phyloP scores from a whole-genome alignment of 148 eudicot genomes.

The Persicaria tinctoria region DNA sequence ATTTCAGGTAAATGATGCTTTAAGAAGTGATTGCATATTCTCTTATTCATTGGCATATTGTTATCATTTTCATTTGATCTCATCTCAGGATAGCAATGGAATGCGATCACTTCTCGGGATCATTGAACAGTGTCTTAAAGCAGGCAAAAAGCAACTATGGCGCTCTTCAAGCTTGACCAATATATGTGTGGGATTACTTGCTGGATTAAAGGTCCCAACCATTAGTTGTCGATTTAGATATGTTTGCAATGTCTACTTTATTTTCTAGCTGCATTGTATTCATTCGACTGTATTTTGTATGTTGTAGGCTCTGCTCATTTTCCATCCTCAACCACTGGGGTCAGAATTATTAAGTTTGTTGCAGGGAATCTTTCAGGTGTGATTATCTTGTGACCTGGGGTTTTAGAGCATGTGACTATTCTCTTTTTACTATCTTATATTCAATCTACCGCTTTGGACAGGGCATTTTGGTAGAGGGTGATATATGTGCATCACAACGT shows the following conservation, averaged over 20 bases:
- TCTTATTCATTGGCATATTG: not conserved
- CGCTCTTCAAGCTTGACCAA: constrained; percentile 69
- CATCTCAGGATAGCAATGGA: constrained; percentile 70
- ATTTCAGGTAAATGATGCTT: constrained; percentile 54
- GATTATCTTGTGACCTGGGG: constrained; percentile 10
- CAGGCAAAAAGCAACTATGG: constrained; percentile 78
- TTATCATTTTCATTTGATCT: constrained; percentile 15
- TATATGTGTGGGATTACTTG: constrained; percentile 81
- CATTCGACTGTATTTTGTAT: constrained; percentile 12
- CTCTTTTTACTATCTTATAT: not conserved
- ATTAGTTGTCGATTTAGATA: constrained; percentile 12
- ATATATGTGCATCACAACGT: constrained; percentile 77
- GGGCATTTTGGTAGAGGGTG: constrained; percentile 90
- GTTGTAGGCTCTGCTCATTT: constrained; percentile 68
- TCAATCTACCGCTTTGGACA: constrained; percentile 22
- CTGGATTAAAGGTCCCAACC: constrained; percentile 78
- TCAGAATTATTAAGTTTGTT: constrained; percentile 58
- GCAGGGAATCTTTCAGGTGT: constrained; percentile 88
- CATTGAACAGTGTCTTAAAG: constrained; percentile 79
- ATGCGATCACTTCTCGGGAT: constrained; percentile 72
- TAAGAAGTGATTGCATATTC: constrained; percentile 1
- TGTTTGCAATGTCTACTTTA: not conserved
- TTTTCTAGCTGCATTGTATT: not conserved
- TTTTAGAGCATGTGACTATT: not conserved
- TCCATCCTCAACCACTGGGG: constrained; percentile 71